Base-by-base conservation (phyloP, 495 filamentous ascomycete species). In the Hypoxylon subgilvum region DNA sequence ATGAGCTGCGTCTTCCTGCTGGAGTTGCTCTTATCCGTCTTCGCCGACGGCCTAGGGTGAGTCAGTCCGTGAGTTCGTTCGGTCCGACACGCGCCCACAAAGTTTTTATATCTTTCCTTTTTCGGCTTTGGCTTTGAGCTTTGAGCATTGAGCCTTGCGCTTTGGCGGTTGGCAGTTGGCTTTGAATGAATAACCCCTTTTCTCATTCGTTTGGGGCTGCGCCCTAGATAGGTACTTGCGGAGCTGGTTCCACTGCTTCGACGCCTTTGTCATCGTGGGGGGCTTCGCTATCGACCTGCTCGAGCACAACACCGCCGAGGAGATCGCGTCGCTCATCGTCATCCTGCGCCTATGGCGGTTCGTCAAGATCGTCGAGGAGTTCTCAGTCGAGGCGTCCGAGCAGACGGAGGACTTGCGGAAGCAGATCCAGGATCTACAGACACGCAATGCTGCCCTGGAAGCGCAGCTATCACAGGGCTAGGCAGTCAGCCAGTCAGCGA, bases 301-400 rank as follows among this genome's bases (percentile, higher is more conserved):
- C 0, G 72, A 84, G 34, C 79, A 77, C 43, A 84, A 84, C 40
- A 68, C 82, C 2, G 68, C 79, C 3, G 82, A 84, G 67, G 82
- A 88, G 67, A 76, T 87, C 4, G 84, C 79, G 3, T 84, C 82
- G 2, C 72, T 88, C 1, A 77, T 88, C 23, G 76, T 89, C 38
- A 72, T 86, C 2, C 68, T 89, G 44, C 79, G 86, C 45, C 73
- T 90, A 1, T 87, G 86, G 84, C 79, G 87, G 19, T 78, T 90
- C 27, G 81, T 88, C 61, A 85, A 88, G 73, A 86, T 88, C 44
- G 75, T 85, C 12, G 83, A 88, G 46, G 85, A 87, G 70, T 71
- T 87, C 41, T 78, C 77, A 21, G 75, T 82, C n/a, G 83, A 79
- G 3, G 82, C 79, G 22, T 69, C 77, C 27, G 84, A 87, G 69